A percentile compares a stretch with the other conserved stretches of the same genome.
Evolutionary conservation across 805 yeast species (phyloP).

Genomic region (Yarrowia keelungensis): DNA sequence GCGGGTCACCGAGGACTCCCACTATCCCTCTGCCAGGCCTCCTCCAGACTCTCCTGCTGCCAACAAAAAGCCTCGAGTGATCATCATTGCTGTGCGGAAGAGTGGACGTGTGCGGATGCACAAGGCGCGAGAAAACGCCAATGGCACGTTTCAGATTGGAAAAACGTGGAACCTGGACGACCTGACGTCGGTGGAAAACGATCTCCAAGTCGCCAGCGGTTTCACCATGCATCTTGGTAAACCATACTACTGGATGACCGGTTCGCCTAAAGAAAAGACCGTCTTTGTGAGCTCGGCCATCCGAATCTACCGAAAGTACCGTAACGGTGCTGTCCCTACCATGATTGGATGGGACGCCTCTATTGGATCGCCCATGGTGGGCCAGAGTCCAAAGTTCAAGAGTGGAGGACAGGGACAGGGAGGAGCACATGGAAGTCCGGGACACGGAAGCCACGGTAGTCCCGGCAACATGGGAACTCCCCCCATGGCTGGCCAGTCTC

Average conservation of each 20-base stretch:
- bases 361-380: conserved; percentile 37
- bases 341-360: conserved; percentile 60
- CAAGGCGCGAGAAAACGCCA: conserved; percentile 81
- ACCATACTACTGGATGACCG: conserved; percentile 82
- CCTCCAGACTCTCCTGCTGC: conserved; percentile 58
- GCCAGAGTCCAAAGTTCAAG: conserved; percentile 27
- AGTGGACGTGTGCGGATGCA: conserved; percentile 76
- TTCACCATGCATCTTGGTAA: conserved; percentile 69
- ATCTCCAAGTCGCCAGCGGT: conserved; percentile 49
- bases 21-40: conserved; percentile 72
- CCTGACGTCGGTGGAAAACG: conserved; percentile 63
- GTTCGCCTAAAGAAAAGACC: conserved; percentile 62
- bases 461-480: conserved; percentile 12
- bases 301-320: conserved; percentile 61
- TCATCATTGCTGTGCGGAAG: conserved; percentile 64
- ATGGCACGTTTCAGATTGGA: conserved; percentile 84
- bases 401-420: conserved; percentile 2
- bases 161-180: conserved; percentile 89
- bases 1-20: conserved; percentile 74
- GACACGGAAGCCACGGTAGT: neutral
- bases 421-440: conserved; percentile 1
- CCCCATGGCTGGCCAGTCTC: conserved; percentile 19
- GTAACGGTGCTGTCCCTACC: conserved; percentile 62
- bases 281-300: conserved; percentile 63
- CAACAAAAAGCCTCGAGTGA: conserved; percentile 58